Percentiles rank a stretch among this genome's conserved stretches.
Conservation (phyloP, 345 rosid genomes). For the Bretschneidera sinensis region DNA sequence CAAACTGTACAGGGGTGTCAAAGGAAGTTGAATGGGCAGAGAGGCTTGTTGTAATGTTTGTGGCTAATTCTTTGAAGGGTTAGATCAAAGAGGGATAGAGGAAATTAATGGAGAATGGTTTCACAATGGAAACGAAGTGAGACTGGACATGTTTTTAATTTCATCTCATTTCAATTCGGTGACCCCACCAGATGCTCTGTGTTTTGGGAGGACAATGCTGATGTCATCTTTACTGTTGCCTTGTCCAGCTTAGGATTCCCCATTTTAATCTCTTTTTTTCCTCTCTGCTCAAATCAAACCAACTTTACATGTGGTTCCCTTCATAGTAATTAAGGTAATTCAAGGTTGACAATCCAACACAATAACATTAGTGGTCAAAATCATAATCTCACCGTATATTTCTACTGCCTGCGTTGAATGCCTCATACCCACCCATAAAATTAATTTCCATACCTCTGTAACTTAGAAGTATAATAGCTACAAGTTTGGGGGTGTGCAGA, state of each 20-base stretch:
- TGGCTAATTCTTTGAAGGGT: constrained; percentile 27
- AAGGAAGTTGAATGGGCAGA: constrained; percentile 10
- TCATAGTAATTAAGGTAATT: constrained; percentile 14
- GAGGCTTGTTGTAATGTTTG: constrained; percentile 15
- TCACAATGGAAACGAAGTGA: constrained; percentile 9
- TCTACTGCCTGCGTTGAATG: constrained; percentile 16
- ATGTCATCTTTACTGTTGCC: constrained; percentile 36
- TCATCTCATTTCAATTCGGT: constrained; percentile 23
- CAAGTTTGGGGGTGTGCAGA: not conserved
- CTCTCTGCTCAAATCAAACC: constrained; percentile 29
- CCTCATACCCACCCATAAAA: constrained; percentile 10
- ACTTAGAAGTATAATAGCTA: not conserved
- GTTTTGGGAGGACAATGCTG: constrained; percentile 40
- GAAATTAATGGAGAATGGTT: constrained; percentile 32
- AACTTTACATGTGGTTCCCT: constrained; percentile 29
- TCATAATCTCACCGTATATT: constrained; percentile 14
- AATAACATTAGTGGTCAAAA: constrained; percentile 20
- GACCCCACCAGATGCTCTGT: constrained; percentile 47
- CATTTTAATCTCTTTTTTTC: constrained; percentile 32
- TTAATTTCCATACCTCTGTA: not conserved
- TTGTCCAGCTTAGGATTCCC: constrained; percentile 57
- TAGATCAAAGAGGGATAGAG: constrained; percentile 25
- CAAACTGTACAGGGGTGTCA: constrained; percentile 1
- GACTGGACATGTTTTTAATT: constrained; percentile 14
- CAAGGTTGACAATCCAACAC: constrained; percentile 24